Conservation (phyloP, 2,329 filamentous ascomycete species). For the Stenocarpella maydis region DNA sequence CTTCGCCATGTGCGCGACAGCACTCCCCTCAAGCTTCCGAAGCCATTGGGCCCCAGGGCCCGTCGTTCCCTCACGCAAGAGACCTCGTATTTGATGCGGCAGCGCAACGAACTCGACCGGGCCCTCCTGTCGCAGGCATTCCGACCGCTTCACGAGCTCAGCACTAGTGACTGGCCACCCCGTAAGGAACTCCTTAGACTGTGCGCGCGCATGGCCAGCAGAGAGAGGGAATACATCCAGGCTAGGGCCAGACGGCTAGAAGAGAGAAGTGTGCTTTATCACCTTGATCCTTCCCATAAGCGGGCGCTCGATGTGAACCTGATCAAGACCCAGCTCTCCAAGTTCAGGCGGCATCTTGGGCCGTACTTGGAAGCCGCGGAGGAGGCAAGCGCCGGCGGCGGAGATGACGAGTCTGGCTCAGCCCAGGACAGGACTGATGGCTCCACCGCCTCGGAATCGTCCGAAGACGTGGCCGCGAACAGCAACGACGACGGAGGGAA, state of each 20-base stretch:
- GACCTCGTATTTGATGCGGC: constrained; percentile 36
- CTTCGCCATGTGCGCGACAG: background rate
- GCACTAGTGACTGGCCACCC: constrained; percentile 31
- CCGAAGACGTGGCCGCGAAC: background rate
- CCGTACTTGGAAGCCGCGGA: constrained; percentile 33
- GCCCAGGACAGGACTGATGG: background rate
- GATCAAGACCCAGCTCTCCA: constrained; percentile 34
- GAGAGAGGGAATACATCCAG: constrained; percentile 36
- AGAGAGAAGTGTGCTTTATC: constrained; percentile 35
- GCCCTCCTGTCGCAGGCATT: constrained; percentile 33
- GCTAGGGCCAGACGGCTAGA: constrained; percentile 28
- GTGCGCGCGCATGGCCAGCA: constrained; percentile 31
- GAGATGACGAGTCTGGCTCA: background rate
- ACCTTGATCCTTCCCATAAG: constrained; percentile 32
- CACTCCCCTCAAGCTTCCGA: constrained; percentile 30
- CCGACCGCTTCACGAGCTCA: constrained; percentile 20
- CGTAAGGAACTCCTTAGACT: constrained; percentile 36
- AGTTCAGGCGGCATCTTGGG: constrained; percentile 38
- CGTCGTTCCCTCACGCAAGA: constrained; percentile 33
- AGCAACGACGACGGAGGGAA: background rate
- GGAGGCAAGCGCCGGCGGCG: background rate
- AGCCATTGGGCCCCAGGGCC: constrained; percentile 35
- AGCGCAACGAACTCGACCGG: constrained; percentile 37
- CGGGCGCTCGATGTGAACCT: constrained; percentile 37
- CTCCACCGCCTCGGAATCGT: background rate